Evolutionary conservation across 805 yeast species (phyloP).

Genomic region (Kodamaea sagamina): DNA sequence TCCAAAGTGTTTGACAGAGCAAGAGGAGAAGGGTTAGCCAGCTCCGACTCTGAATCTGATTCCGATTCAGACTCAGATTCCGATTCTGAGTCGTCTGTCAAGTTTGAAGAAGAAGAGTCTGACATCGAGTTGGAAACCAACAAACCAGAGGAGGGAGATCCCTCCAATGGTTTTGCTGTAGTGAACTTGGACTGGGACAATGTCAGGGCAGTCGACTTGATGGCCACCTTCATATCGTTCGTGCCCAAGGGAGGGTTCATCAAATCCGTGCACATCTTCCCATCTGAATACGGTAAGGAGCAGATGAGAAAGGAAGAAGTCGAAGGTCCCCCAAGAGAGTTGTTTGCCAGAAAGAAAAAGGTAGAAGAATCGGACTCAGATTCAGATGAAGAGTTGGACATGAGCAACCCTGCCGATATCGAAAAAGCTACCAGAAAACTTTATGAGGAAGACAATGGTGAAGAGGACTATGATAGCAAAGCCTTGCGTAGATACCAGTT

Average conservation of each 20-base stretch:
- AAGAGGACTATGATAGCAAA: slow-evolving; percentile 79
- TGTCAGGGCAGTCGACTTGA: slow-evolving; percentile 78
- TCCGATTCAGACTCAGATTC: slow-evolving; percentile 43
- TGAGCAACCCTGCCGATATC: slow-evolving; percentile 47
- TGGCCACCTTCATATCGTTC: slow-evolving; percentile 87
- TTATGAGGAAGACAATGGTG: slow-evolving; percentile 79
- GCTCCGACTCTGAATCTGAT: slow-evolving; percentile 35
- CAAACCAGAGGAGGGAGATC: slow-evolving; percentile 84
- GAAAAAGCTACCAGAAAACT: slow-evolving; percentile 69
- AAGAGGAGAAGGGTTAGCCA: slow-evolving; percentile 20
- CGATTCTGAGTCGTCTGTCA: slow-evolving; percentile 48
- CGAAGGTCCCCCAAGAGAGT: slow-evolving; percentile 90
- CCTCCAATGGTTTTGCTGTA: slow-evolving; percentile 78
- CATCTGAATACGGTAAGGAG: slow-evolving; percentile 91
- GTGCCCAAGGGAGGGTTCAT: slow-evolving; percentile 76
- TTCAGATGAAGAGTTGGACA: slow-evolving; percentile 42
- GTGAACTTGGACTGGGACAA: slow-evolving; percentile 98
- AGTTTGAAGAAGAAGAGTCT: slow-evolving; percentile 47
- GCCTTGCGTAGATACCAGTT: slow-evolving; percentile 87
- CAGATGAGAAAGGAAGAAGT: slow-evolving; percentile 85
- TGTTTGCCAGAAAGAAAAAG: slow-evolving; percentile 56
- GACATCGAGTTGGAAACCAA: slow-evolving; percentile 57
- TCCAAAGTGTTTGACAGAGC: slow-evolving; percentile 15
- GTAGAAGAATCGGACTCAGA: slow-evolving; percentile 37
- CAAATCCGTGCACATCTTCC: slow-evolving; percentile 68